phyloP scores from a whole-genome alignment of 176 grass and related monocot genomes.

The Dactylis glomerata region DNA sequence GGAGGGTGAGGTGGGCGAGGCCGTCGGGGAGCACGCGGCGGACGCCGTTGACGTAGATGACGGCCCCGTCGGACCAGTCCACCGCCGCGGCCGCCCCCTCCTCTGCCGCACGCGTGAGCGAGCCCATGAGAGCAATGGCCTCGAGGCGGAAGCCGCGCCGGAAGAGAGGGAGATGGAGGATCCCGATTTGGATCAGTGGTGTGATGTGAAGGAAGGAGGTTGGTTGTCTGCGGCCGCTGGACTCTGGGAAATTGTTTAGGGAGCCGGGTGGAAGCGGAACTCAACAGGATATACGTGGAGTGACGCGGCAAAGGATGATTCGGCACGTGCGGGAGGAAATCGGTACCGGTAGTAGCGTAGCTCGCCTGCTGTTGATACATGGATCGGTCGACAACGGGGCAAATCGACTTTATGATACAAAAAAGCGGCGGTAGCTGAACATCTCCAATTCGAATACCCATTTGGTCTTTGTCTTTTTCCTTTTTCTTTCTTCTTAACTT shows the following conservation, averaged over 20 bases:
- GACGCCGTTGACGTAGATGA: slow-evolving; percentile 91
- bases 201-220: neutral
- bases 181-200: neutral
- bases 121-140: slow-evolving; percentile 54
- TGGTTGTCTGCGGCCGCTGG: neutral
- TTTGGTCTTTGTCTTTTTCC: too few relatives aligned
- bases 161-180: neutral
- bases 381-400: neutral
- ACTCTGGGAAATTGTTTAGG: neutral
- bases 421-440: too few relatives aligned
- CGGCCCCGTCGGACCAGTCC: slow-evolving; percentile 74
- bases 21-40: slow-evolving; percentile 83
- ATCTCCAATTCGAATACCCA: too few relatives aligned
- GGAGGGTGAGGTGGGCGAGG: slow-evolving; percentile 85
- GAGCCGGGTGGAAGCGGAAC: neutral
- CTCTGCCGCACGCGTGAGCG: slow-evolving; percentile 46
- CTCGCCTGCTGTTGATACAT: neutral
- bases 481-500: too few relatives aligned
- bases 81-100: slow-evolving; percentile 34
- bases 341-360: neutral
- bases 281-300: neutral
- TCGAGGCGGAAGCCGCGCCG: neutral
- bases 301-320: neutral
- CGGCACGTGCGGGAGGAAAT: neutral
- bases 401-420: neutral